These are phyloP conservation scores for Fusarium equiseti DNA, from an alignment of 2,329 filamentous ascomycete species.

Conservation along the genomic window DNA sequence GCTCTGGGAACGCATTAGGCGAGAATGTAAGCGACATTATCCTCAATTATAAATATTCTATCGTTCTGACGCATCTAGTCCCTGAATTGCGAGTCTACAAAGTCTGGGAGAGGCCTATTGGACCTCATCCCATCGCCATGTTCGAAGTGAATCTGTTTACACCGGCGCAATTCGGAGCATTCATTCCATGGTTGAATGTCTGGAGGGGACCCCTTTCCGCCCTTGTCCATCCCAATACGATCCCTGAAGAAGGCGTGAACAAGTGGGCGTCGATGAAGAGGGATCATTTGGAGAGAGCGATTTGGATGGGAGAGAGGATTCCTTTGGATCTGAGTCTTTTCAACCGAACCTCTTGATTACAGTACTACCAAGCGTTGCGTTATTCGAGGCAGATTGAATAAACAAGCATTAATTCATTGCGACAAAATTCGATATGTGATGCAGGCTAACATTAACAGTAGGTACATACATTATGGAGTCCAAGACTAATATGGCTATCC, in stretches of 20 bases:
- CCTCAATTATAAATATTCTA: accelerated
- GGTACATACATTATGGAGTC: background rate
- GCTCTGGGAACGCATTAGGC: conserved; percentile 81
- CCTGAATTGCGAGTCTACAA: conserved; percentile 86
- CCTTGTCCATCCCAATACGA: conserved; percentile 85
- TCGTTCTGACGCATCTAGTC: conserved; percentile 61
- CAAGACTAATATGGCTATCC: too few relatives aligned
- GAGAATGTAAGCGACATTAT: conserved; percentile 73
- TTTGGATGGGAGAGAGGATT: conserved; percentile 78
- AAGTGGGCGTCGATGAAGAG: conserved; percentile 53
- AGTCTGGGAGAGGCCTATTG: conserved; percentile 81
- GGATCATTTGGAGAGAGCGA: conserved; percentile 76
- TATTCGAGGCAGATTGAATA: background rate
- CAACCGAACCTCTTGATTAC: background rate
- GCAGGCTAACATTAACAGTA: background rate
- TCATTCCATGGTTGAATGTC: conserved; percentile 86
- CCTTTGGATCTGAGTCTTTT: conserved; percentile 63
- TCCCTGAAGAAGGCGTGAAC: conserved; percentile 55
- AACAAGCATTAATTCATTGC: background rate
- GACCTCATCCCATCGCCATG: conserved; percentile 87
- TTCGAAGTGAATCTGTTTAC: conserved; percentile 93
- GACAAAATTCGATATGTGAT: background rate
- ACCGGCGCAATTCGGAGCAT: conserved; percentile 88
- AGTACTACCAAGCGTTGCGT: accelerated
- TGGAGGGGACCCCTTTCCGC: conserved; percentile 84